Evolutionary conservation across 2,329 filamentous ascomycete species (phyloP), one percentile per base, ranked within the genome.

Genomic region (Sporothrix dimorphospora): DNA sequence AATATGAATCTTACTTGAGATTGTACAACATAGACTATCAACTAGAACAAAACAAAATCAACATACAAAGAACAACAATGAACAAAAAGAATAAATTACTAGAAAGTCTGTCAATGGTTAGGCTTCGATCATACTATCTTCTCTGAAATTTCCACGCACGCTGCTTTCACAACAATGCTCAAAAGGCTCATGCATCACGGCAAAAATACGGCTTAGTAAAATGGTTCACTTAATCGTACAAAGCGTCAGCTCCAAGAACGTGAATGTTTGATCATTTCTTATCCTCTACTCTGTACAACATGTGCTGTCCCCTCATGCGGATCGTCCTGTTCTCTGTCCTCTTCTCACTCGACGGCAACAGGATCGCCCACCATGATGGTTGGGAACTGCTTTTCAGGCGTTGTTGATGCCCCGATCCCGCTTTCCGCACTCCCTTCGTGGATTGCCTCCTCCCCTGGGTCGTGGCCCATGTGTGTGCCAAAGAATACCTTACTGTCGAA

Each of bases 401-500:
- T 79, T 7, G 69, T 53, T 14, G 53, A 45, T 12, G 21, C n/a
- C 19, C 11, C 12, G 11, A 4, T 9, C 4, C 24, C 30, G 9
- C 4, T 19, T 2, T 12, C 40, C 16, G 34, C 68, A 3, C 51
- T 21, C 7, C n/a, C 19, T 14, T 8, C 42, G 42, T 42, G 53
- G 0, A 9, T 5, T 6, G 11, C 8, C 5, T 27, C 59, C 8
- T 34, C 34, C 30, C 27, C 70, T 38, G 81, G 78, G 7, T 80
- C 70, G 74, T 88, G 86, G 38, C 85, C 85, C 88, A 91, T 90
- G 75, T 99, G 95, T 73, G 92, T 89, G 4, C 96, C 96, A 83
- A 99, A 99, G 76, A 92, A 92, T 2, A 98, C 91, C 81, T 94
- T 94, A 1, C 94, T 93, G 69, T 92, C 90, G 75, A 93, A 90